Conservation (phyloP, 2,329 filamentous ascomycete species). For the Hymenoscyphus linearis region DNA sequence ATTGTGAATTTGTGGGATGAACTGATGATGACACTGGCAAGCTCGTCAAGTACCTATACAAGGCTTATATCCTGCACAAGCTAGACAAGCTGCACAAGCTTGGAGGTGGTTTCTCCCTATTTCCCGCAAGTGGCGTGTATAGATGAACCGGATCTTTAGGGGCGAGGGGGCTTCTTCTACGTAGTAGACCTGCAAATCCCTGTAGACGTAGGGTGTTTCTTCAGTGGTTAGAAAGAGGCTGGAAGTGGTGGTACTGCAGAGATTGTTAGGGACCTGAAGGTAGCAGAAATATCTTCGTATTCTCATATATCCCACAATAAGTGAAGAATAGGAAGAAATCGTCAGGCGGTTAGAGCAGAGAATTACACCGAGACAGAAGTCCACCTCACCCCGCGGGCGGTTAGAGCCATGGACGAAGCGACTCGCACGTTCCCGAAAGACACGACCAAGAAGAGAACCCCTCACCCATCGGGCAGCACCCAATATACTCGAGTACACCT, state of each 20-base stretch:
- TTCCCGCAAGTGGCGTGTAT: not conserved
- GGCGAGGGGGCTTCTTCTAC: not conserved
- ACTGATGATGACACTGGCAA: not conserved
- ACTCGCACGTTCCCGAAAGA: not conserved
- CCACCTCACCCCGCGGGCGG: not conserved
- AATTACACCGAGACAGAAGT: not conserved
- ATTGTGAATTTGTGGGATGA: not conserved
- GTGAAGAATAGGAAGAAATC: not conserved
- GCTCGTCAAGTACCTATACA: too few relatives aligned
- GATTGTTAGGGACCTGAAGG: not conserved
- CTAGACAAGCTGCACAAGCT: not conserved
- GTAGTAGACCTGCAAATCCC: not conserved
- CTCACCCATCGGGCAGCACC: too few relatives aligned
- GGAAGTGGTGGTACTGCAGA: not conserved
- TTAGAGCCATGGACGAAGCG: not conserved
- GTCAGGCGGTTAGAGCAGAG: not conserved
- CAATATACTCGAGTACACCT: too few relatives aligned
- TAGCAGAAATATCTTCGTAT: too few relatives aligned
- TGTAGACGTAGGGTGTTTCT: not conserved
- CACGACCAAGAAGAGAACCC: not conserved
- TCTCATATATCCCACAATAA: not conserved
- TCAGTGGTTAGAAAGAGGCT: too few relatives aligned
- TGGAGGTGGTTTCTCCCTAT: too few relatives aligned
- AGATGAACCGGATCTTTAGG: not conserved
- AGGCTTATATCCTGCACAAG: too few relatives aligned